Conservation (phyloP, 169 alveolate species). For the Besnoitia besnoiti region DNA sequence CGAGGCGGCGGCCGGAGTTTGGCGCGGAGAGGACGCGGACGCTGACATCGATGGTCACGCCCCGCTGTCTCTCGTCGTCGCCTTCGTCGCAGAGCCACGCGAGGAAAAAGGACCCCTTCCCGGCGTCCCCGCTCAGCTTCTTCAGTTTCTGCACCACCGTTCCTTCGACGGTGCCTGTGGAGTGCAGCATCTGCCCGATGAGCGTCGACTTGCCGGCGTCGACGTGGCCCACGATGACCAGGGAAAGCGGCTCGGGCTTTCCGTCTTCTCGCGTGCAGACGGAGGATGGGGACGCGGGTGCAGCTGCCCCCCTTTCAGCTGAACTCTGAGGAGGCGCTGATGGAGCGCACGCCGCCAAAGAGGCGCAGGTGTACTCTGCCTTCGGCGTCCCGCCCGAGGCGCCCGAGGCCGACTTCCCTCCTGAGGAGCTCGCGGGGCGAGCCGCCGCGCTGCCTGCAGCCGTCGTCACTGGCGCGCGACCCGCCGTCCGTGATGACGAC, state of each 20-base stretch:
- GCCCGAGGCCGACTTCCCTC: neutral
- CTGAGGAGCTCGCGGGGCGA: neutral
- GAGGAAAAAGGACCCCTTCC: slow-evolving; percentile 57
- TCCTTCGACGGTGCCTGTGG: slow-evolving; percentile 84
- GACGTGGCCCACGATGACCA: slow-evolving; percentile 95
- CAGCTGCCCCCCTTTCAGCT: neutral
- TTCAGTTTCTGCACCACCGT: slow-evolving; percentile 81
- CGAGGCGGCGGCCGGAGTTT: slow-evolving; percentile 52
- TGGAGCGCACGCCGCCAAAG: neutral
- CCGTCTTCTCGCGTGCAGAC: neutral
- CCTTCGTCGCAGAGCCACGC: slow-evolving; percentile 89
- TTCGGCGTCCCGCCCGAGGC: neutral
- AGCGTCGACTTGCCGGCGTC: slow-evolving; percentile 97
- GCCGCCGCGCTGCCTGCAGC: neutral
- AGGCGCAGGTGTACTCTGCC: neutral
- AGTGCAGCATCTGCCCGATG: slow-evolving; percentile 89
- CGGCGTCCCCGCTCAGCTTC: slow-evolving; percentile 76
- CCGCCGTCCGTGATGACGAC: neutral
- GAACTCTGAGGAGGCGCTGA: too few relatives aligned
- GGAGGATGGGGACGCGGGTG: neutral
- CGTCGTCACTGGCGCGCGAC: neutral
- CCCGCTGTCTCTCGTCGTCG: slow-evolving; percentile 85
- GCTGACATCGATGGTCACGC: slow-evolving; percentile 89
- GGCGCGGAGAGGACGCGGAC: slow-evolving; percentile 78
- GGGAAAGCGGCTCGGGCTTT: slow-evolving; percentile 62